These are phyloP conservation scores for Cutaneotrichosporon spelunceum DNA, from an alignment of 1,284 basidiomycete genomes.

Conservation along the genomic window DNA sequence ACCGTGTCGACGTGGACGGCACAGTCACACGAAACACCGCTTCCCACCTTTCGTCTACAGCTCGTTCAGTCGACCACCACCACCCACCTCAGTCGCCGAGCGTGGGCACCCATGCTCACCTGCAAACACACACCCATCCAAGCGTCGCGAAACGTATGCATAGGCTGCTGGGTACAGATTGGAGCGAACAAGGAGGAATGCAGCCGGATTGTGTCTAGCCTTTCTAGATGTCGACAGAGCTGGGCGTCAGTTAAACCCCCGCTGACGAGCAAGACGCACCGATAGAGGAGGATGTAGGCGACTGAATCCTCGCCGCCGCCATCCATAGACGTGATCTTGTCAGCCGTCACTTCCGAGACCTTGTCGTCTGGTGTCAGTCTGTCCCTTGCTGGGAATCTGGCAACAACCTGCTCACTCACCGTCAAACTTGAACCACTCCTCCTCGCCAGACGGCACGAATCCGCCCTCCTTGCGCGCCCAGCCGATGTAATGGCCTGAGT, in stretches of 20 bases:
- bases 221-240: constrained; percentile 4
- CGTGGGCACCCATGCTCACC: background rate
- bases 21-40: too few relatives aligned
- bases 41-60: too few relatives aligned
- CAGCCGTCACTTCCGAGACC: constrained; percentile 58
- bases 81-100: background rate
- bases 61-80: too few relatives aligned
- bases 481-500: constrained; percentile 86
- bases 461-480: constrained; percentile 55
- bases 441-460: constrained; percentile 33
- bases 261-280: constrained; percentile 45
- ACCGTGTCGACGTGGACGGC: too few relatives aligned
- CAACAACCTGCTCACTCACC: constrained; percentile 30
- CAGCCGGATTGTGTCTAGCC: background rate
- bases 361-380: constrained; percentile 79
- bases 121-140: background rate
- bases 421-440: constrained; percentile 69
- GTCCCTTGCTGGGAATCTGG: background rate
- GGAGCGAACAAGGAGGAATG: background rate
- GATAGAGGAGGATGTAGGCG: constrained; percentile 83
- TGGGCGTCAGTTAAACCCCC: background rate
- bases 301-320: constrained; percentile 78
- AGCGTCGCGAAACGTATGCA: background rate
- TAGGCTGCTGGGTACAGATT: background rate
- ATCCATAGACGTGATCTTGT: constrained; percentile 76